Evolutionary conservation across 2,329 filamentous ascomycete genomes (phyloP).

Genomic region (Ophiocordyceps camponoti-leonardi): DNA sequence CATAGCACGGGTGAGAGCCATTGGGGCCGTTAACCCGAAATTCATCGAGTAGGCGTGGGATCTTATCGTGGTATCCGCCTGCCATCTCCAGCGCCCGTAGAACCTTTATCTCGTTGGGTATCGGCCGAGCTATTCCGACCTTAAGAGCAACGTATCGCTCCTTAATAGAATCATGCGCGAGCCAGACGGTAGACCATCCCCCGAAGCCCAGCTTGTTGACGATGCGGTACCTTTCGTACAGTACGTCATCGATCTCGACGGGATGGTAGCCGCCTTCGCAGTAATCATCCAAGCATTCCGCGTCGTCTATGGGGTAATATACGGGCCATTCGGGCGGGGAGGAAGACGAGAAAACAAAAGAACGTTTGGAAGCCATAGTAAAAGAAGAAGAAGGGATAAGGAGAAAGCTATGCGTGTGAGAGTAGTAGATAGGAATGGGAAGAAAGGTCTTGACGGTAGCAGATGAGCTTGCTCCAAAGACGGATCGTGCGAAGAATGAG

Average conservation of each 20-base stretch:
- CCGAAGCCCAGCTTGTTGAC: slow-evolving; percentile 21
- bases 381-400: too few relatives aligned
- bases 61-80: too few relatives aligned
- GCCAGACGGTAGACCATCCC: slow-evolving; percentile 21
- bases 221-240: slow-evolving; percentile 14
- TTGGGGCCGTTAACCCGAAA: slow-evolving; percentile 1
- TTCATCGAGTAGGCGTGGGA: slow-evolving; percentile 1
- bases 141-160: slow-evolving; percentile 4
- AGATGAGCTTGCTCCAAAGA: too few relatives aligned
- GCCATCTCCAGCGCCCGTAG: background rate
- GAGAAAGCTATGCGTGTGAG: too few relatives aligned
- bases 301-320: slow-evolving; percentile 1
- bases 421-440: too few relatives aligned
- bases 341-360: too few relatives aligned
- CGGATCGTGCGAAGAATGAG: too few relatives aligned
- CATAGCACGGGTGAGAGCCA: slow-evolving; percentile 1
- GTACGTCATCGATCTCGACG: background rate
- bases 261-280: slow-evolving; percentile 1
- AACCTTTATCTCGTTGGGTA: background rate
- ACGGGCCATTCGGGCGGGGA: background rate
- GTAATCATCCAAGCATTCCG: background rate
- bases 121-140: slow-evolving; percentile 1
- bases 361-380: too few relatives aligned
- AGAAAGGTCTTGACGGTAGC: too few relatives aligned
- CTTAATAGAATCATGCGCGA: slow-evolving; percentile 14